Evolutionary conservation across 257 asterid genomes (phyloP).

Genomic region (Capsicum chinense): DNA sequence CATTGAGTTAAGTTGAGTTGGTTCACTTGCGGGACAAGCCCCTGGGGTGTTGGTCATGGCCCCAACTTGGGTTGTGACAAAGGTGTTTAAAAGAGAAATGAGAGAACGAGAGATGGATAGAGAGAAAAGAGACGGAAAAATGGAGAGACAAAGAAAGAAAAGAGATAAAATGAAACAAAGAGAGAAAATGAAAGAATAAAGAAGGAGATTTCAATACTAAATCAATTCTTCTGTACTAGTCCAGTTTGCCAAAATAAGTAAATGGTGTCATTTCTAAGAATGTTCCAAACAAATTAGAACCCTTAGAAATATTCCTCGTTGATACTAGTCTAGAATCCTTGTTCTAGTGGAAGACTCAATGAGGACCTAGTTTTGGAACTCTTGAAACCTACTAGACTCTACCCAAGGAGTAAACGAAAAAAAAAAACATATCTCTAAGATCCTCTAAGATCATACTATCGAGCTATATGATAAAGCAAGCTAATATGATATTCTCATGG

Average conservation of each 20-base stretch:
- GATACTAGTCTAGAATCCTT: background rate
- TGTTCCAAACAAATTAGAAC: background rate
- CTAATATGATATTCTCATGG: background rate
- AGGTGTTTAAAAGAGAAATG: background rate
- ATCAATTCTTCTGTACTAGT: background rate
- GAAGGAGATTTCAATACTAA: background rate
- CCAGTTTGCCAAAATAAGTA: background rate
- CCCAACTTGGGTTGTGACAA: background rate
- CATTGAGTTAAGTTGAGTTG: background rate
- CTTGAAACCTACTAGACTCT: too few species aligned
- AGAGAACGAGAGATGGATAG: background rate
- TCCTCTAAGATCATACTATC: background rate
- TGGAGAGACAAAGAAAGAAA: background rate
- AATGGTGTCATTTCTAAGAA: background rate
- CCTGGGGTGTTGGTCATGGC: background rate
- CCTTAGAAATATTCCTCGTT: background rate
- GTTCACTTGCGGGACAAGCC: background rate
- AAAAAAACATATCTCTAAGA: background rate
- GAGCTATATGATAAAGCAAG: conserved; percentile 4
- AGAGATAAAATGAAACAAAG: background rate
- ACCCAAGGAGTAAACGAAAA: background rate
- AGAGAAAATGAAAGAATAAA: background rate
- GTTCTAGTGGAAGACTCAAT: background rate
- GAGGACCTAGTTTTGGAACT: background rate
- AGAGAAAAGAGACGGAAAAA: background rate